A percentile compares a stretch with the other conserved stretches of the same genome.
phyloP scores from a whole-genome alignment of 2,329 filamentous ascomycete species.

The Aspergillus novofumigatus region DNA sequence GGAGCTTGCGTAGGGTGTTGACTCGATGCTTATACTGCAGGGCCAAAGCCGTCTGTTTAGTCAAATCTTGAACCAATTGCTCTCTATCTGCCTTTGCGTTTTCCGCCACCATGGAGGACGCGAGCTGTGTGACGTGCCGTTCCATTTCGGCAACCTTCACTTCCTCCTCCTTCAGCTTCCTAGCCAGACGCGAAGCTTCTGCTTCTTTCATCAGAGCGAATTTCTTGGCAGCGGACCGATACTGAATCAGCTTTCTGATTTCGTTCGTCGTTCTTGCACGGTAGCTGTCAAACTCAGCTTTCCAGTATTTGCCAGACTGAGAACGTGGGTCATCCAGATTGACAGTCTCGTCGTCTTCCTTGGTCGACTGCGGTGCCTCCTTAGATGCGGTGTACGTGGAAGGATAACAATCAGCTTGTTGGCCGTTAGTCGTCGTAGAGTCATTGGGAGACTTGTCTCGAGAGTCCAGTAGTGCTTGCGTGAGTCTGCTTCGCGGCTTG shows the following conservation, averaged over 20 bases:
- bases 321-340: conserved; percentile 54
- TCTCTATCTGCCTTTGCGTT: conserved; percentile 33
- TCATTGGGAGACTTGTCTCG: conserved; percentile 33
- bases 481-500: conserved; percentile 38
- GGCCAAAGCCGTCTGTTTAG: conserved; percentile 42
- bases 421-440: conserved; percentile 10
- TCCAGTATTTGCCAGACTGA: conserved; percentile 60
- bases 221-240: conserved; percentile 56
- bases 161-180: conserved; percentile 51
- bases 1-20: conserved; percentile 31
- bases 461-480: conserved; percentile 38
- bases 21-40: conserved; percentile 44
- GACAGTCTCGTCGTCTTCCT: conserved; percentile 45
- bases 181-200: conserved; percentile 50
- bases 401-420: conserved; percentile 10
- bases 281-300: conserved; percentile 57
- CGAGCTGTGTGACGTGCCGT: conserved; percentile 39
- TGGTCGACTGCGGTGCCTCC: conserved; percentile 16
- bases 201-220: conserved; percentile 58
- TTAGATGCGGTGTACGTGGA: conserved; percentile 11
- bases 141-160: conserved; percentile 43
- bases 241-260: conserved; percentile 57
- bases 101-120: conserved; percentile 35
- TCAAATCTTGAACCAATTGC: conserved; percentile 39
- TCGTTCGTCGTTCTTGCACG: conserved; percentile 55